A percentile compares a stretch with the other conserved stretches of the same genome.
These are phyloP conservation scores for Ilex asprella DNA, from an alignment of 257 asterid genomes.

Conservation along the genomic window DNA sequence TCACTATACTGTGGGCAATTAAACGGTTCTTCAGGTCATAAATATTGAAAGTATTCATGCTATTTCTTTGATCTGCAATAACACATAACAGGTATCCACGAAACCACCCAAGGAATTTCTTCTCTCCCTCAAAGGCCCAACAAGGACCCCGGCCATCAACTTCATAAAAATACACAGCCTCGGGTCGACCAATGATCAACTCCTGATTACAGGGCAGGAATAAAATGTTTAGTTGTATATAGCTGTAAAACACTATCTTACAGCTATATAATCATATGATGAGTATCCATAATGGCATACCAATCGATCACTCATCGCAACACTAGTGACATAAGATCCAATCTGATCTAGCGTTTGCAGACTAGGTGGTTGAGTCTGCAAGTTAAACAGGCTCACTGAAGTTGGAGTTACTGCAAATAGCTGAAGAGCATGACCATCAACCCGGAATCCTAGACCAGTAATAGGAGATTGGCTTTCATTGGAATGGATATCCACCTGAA, in stretches of 20 bases:
- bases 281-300: slow-evolving; percentile 26
- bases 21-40: slow-evolving; percentile 87
- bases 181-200: slow-evolving; percentile 86
- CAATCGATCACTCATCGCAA: slow-evolving; percentile 83
- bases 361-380: slow-evolving; percentile 55
- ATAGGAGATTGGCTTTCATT: slow-evolving; percentile 41
- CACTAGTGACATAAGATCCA: slow-evolving; percentile 76
- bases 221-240: too few relatives aligned
- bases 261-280: too few relatives aligned
- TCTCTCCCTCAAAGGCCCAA: slow-evolving; percentile 99
- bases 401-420: slow-evolving; percentile 86
- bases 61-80: slow-evolving; percentile 72
- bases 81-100: slow-evolving; percentile 93
- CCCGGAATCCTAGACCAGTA: slow-evolving; percentile 80
- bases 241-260: neutral
- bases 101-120: slow-evolving; percentile 82
- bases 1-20: slow-evolving; percentile 74
- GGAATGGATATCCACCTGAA: slow-evolving; percentile 54
- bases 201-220: slow-evolving; percentile 38
- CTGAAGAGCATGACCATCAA: slow-evolving; percentile 78
- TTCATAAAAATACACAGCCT: slow-evolving; percentile 91
- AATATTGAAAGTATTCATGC: slow-evolving; percentile 61
- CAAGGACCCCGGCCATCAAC: slow-evolving; percentile 99
- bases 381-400: slow-evolving; percentile 76
- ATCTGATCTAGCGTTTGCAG: slow-evolving; percentile 79